Conservation (phyloP, 257 asterid genomes). For the Solanum chiquidenum region DNA sequence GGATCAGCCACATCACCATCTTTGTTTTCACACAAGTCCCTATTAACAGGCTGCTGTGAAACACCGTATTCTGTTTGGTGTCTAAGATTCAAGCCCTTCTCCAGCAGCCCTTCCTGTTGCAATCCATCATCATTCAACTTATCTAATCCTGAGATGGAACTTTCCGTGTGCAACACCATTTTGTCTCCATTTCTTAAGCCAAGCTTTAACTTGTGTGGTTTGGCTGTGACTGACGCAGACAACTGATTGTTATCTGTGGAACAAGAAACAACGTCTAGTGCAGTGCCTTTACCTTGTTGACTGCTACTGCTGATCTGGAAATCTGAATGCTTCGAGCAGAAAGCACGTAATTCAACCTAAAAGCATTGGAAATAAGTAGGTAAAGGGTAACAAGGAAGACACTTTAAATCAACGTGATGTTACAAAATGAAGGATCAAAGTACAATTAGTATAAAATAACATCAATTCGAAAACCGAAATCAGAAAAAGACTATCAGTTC, state of each 20-base stretch:
- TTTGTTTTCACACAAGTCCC: conserved; percentile 20
- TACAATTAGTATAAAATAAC: not conserved
- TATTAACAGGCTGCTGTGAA: conserved; percentile 16
- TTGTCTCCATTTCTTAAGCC: conserved; percentile 26
- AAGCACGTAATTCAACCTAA: conserved; percentile 93
- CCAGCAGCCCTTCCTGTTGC: conserved; percentile 27
- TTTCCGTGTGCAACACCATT: conserved; percentile 18
- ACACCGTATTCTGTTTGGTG: conserved; percentile 29
- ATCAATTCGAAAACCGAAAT: not conserved
- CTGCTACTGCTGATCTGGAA: conserved; percentile 29
- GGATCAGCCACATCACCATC: conserved; percentile 23
- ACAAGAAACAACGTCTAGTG: conserved; percentile 39
- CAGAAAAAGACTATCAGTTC: not conserved
- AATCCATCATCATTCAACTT: conserved; percentile 27
- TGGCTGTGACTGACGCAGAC: conserved; percentile 4
- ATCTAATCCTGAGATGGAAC: conserved; percentile 13
- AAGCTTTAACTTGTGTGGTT: conserved; percentile 13
- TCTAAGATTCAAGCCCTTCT: conserved; percentile 22
- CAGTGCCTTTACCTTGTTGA: conserved; percentile 29
- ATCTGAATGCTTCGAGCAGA: conserved; percentile 89
- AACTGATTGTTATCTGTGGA: conserved; percentile 15
- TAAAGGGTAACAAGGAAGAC: conserved; percentile 1
- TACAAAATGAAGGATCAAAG: not conserved
- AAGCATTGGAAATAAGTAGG: conserved; percentile 1
- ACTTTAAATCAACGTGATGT: not conserved